Evolutionary conservation across 495 filamentous ascomycete species (phyloP).

Genomic region (Paragyromitra xinjiangensis): DNA sequence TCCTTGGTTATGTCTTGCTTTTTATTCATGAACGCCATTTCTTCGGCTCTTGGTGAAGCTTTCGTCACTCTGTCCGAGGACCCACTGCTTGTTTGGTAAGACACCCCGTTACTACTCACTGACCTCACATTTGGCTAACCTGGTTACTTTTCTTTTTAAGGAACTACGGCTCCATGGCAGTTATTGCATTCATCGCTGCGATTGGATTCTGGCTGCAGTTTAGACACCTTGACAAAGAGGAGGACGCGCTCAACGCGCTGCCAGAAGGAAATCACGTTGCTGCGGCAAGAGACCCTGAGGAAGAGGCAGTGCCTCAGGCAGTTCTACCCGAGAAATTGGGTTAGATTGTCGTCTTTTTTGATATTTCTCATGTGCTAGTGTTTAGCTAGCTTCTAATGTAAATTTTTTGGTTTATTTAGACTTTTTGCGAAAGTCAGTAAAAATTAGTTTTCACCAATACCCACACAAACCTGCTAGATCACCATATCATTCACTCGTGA

Average conservation of each 20-base stretch:
- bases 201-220: constrained; percentile 71
- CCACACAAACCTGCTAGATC: neutral
- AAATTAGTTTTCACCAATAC: neutral
- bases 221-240: constrained; percentile 67
- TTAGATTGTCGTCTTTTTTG: constrained; percentile 17
- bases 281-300: constrained; percentile 52
- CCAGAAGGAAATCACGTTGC: constrained; percentile 60
- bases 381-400: constrained; percentile 23
- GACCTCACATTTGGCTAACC: neutral
- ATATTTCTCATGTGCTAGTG: constrained; percentile 4
- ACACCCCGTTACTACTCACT: neutral
- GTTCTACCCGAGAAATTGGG: constrained; percentile 21
- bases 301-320: constrained; percentile 27
- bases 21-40: constrained; percentile 75
- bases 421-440: neutral
- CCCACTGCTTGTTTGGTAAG: constrained; percentile 66
- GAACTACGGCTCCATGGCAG: constrained; percentile 71
- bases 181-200: constrained; percentile 69
- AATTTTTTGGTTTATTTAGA: constrained; percentile 1
- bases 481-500: neutral
- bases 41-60: constrained; percentile 73
- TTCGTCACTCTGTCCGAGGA: constrained; percentile 72
- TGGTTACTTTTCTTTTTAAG: neutral
- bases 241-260: constrained; percentile 72
- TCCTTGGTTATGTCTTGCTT: constrained; percentile 74